Conservation (phyloP, 108 stramenopile species). For the Seminavis robusta region DNA sequence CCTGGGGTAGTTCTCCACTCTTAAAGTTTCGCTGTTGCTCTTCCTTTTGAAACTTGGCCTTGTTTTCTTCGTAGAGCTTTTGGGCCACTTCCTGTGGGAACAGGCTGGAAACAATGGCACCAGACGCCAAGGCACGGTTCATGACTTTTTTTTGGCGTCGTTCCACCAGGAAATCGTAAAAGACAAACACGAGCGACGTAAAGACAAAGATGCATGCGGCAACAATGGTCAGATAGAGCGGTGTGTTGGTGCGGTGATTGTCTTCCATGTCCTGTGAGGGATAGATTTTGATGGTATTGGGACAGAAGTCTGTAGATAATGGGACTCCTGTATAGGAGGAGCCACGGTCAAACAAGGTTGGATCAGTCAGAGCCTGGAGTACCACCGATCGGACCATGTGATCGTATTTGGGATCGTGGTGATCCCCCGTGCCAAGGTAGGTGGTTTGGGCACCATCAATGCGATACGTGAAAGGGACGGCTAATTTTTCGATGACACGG, state of each 20-base stretch:
- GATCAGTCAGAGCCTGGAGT: no score
- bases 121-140: conserved; percentile 6
- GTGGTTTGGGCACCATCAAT: no score
- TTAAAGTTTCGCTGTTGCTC: neutral
- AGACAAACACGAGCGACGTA: conserved; percentile 14
- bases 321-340: no score
- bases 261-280: conserved; percentile 9
- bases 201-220: conserved; percentile 18
- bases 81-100: conserved; percentile 20
- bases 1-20: neutral
- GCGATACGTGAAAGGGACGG: no score
- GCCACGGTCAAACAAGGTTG: no score
- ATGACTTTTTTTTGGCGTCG: conserved; percentile 13
- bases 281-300: conserved; percentile 11
- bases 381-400: no score
- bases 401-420: no score
- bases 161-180: conserved; percentile 32
- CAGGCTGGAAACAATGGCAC: conserved; percentile 10
- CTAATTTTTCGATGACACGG: no score
- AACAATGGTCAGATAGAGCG: conserved; percentile 3
- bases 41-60: neutral
- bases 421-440: no score
- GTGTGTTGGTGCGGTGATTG: conserved; percentile 6
- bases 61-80: neutral
- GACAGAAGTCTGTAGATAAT: conserved; percentile 10